A percentile compares a stretch with the other conserved stretches of the same genome.
Evolutionary conservation across 306 rosid genomes (phyloP).

Genomic region (Citrullus colocynthis): DNA sequence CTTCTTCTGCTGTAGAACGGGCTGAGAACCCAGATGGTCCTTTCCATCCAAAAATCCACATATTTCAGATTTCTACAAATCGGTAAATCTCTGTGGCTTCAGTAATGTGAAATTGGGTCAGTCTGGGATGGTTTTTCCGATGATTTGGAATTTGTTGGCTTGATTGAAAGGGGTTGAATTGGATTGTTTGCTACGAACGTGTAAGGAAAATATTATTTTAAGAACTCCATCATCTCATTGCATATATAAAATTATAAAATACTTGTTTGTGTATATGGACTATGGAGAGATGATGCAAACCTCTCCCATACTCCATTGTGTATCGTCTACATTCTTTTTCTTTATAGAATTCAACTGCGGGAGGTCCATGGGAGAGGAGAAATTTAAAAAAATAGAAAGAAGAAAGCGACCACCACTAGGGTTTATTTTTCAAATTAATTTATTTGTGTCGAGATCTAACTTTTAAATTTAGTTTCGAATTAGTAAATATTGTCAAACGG

Average conservation of each 20-base stretch:
- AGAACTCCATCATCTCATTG: background rate
- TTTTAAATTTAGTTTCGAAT: no score
- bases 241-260: background rate
- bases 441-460: no score
- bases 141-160: background rate
- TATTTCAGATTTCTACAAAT: background rate
- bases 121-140: background rate
- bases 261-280: background rate
- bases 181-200: no score
- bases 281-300: background rate
- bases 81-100: background rate
- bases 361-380: no score
- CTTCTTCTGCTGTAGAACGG: slow-evolving; percentile 38
- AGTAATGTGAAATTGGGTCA: background rate
- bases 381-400: no score
- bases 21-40: slow-evolving; percentile 50
- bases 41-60: slow-evolving; percentile 44
- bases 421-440: no score
- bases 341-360: no score
- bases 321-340: no score
- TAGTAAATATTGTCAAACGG: no score
- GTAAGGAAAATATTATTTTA: background rate
- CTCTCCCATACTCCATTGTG: background rate
- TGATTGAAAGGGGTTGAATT: no score
- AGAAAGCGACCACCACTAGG: no score